These are phyloP conservation scores for Hypholoma fasciculare DNA, from an alignment of 768 basidiomycete species.

Conservation along the genomic window DNA sequence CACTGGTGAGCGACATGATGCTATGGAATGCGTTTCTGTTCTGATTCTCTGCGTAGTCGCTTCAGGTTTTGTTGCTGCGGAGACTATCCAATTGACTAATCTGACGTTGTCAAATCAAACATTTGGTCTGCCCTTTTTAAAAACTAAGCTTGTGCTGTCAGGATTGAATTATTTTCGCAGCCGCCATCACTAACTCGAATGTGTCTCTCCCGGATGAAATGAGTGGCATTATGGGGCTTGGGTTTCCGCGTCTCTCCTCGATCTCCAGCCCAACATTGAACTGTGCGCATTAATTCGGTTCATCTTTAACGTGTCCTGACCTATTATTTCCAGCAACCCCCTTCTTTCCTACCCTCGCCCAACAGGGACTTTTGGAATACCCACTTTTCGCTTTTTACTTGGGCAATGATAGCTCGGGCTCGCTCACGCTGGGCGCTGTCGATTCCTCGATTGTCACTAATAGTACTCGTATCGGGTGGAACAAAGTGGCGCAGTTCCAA, in stretches of 20 bases:
- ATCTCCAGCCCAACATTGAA: conserved; percentile 47
- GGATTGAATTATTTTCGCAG: conserved; percentile 30
- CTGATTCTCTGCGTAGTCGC: conserved; percentile 40
- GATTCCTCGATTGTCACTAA: conserved; percentile 69
- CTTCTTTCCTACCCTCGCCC: conserved; percentile 62
- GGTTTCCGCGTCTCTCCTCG: conserved; percentile 72
- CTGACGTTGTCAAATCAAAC: conserved; percentile 60
- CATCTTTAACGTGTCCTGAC: conserved; percentile 1
- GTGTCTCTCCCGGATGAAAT: conserved; percentile 61
- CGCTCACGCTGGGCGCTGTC: conserved; percentile 72
- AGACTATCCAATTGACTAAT: conserved; percentile 60
- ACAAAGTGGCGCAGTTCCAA: conserved; percentile 70
- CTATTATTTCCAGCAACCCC: conserved; percentile 53
- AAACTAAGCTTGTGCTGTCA: not conserved
- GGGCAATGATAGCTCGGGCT: conserved; percentile 57
- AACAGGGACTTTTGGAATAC: conserved; percentile 66
- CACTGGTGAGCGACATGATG: conserved; percentile 49
- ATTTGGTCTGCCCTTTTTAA: conserved; percentile 51
- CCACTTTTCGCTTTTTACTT: conserved; percentile 77
- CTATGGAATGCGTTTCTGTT: not conserved
- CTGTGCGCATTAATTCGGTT: conserved; percentile 33
- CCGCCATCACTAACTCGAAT: conserved; percentile 60
- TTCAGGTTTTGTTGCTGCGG: conserved; percentile 70
- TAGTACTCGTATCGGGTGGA: conserved; percentile 65
- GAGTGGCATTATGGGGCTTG: conserved; percentile 75